Base-by-base conservation (phyloP, 768 basidiomycete species). In the Russula dissimulans region DNA sequence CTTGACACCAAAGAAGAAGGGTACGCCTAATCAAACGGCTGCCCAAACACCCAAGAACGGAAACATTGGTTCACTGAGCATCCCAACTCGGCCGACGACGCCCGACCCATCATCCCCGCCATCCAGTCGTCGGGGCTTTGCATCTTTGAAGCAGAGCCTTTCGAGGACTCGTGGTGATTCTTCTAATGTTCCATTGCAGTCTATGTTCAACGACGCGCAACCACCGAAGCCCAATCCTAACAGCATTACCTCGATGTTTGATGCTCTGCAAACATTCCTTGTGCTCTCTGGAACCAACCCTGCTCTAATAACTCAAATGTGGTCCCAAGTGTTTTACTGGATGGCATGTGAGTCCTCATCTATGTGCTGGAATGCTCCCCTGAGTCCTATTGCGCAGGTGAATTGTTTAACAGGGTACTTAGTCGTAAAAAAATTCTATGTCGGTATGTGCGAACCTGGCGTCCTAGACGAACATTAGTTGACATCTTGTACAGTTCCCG, bases 301-400 rank as follows among this genome's bases (percentile, higher is more conserved):
- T 14, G 85, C 81, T 8, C 76, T 97, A 17, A 85, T 85, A 53
- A 85, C 87, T 6, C 97, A 99, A 71, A 79, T 95, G 52, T 95
- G 94, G 85, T 95, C 93, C 1, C 97, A 99, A 72, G 84, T 97
- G n/a, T 87, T 97, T 77, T 97, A 95, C 70, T 99, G 97, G 97
- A 87, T 93, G 56, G 87, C 93, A 26, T 91, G 93, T 90, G 78
- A 78, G 85, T 71, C 70, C n/a, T 66, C 75, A 34, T 63, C 74
- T 15, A 67, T 68, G 12, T 56, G 32, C 60, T 67, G 29, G 36
- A 18, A 52, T 53, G 36, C 67, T 66, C 12, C 51, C 56, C 57
- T 47, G 36, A 63, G 62, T 54, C 59, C 61, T 59, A 8, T 32
- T 54, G 42, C 36, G 3, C 53, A 91, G 89, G 89, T 69, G 89